phyloP scores from a whole-genome alignment of 2,329 filamentous ascomycete genomes.

The Orbilia brochopaga region DNA sequence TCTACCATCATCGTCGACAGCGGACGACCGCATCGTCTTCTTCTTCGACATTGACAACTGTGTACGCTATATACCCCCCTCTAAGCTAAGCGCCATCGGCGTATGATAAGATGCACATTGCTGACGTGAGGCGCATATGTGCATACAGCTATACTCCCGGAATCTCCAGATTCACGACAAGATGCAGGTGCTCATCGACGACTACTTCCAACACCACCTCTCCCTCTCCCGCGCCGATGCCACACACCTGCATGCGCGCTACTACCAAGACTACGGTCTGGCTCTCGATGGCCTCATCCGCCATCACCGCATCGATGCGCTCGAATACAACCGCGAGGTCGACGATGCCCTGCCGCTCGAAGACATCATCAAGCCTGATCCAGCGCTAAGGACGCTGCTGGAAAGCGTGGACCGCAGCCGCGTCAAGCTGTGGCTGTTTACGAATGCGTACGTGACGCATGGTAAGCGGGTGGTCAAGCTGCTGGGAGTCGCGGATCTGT shows the following conservation, averaged over 20 bases:
- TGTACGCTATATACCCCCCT: conserved; percentile 63
- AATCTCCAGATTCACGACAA: conserved; percentile 75
- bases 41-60: conserved; percentile 99
- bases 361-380: conserved; percentile 78
- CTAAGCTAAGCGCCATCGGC: conserved; percentile 91
- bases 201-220: conserved; percentile 56
- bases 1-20: conserved; percentile 23
- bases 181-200: conserved; percentile 81
- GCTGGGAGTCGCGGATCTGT: conserved; percentile 81
- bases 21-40: conserved; percentile 64
- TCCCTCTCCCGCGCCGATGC: conserved; percentile 76
- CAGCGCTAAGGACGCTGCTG: conserved; percentile 75
- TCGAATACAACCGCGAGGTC: conserved; percentile 92
- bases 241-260: conserved; percentile 82
- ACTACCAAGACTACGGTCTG: conserved; percentile 96
- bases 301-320: conserved; percentile 90
- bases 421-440: conserved; percentile 90
- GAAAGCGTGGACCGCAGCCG: conserved; percentile 79
- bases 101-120: conserved; percentile 59
- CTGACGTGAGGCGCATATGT: background rate
- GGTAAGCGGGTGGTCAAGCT: conserved; percentile 80
- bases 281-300: conserved; percentile 93
- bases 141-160: conserved; percentile 43
- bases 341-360: conserved; percentile 93
- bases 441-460: conserved; percentile 93